Conservation (phyloP, 306 rosid species). For the Acacia melanoxylon region DNA sequence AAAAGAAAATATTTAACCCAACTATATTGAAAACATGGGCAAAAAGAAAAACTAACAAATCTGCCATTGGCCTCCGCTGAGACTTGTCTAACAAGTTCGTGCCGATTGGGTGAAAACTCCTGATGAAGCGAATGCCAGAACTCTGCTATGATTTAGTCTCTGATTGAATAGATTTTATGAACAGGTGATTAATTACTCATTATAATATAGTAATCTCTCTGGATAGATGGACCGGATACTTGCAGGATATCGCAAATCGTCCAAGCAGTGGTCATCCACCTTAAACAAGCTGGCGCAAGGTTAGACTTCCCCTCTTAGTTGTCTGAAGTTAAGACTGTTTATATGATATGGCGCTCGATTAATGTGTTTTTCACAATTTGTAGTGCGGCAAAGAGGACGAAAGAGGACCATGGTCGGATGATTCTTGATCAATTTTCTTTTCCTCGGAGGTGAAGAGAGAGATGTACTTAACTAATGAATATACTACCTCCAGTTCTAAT, state of each 20-base stretch:
- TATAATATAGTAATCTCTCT: not conserved
- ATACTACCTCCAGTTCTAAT: no score
- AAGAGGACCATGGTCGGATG: conserved; percentile 96
- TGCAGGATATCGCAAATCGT: conserved; percentile 77
- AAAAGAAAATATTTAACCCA: no score
- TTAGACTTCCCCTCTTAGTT: conserved; percentile 25
- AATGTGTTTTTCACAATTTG: conserved; percentile 11
- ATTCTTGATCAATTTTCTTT: conserved; percentile 25
- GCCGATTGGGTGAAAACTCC: no score
- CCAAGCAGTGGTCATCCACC: conserved; percentile 91
- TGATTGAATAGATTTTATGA: not conserved
- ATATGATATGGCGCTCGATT: not conserved
- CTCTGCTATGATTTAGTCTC: no score
- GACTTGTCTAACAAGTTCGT: no score
- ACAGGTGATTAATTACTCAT: conserved; percentile 45
- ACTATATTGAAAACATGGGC: no score
- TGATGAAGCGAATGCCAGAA: no score
- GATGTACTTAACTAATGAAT: not conserved
- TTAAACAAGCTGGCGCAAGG: conserved; percentile 51
- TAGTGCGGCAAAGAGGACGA: conserved; percentile 89
- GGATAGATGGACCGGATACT: conserved; percentile 49
- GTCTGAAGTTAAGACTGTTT: conserved; percentile 5
- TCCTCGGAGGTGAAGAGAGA: conserved; percentile 6
- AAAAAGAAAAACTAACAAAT: no score
- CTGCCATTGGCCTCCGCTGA: no score